These are phyloP conservation scores for Tetracladium marchalianum DNA, from an alignment of 495 filamentous ascomycete genomes.

Conservation along the genomic window DNA sequence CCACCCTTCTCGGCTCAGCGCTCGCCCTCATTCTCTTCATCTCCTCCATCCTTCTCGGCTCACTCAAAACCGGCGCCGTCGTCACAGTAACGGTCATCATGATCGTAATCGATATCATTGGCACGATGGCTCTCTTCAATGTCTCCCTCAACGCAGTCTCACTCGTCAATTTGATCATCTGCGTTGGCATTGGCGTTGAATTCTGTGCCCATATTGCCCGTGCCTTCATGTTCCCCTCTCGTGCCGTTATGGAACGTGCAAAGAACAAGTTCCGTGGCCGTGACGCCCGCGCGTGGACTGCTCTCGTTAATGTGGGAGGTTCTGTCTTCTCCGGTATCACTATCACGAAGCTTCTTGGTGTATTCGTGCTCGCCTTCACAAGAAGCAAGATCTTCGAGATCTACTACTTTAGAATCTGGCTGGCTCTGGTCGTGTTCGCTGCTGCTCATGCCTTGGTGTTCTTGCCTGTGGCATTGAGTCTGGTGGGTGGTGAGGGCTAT, in stretches of 20 bases:
- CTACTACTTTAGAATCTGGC: conserved; percentile 96
- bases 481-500: conserved; percentile 82
- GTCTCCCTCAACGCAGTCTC: conserved; percentile 95
- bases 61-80: conserved; percentile 67
- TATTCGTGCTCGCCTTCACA: conserved; percentile 88
- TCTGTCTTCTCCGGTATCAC: conserved; percentile 95
- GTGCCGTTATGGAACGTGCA: conserved; percentile 64
- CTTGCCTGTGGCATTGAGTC: conserved; percentile 79
- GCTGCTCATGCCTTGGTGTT: conserved; percentile 83
- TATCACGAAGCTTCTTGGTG: conserved; percentile 86
- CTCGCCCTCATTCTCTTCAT: conserved; percentile 74
- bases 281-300: conserved; percentile 83
- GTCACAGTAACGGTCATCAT: conserved; percentile 80
- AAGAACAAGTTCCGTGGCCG: conserved; percentile 58
- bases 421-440: conserved; percentile 83
- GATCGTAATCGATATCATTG: conserved; percentile 91
- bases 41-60: conserved; percentile 71
- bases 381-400: conserved; percentile 98
- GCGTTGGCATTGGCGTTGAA: conserved; percentile 89
- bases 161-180: conserved; percentile 95
- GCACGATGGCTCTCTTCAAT: conserved; percentile 78
- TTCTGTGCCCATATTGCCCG: conserved; percentile 96
- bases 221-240: conserved; percentile 87
- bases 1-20: conserved; percentile 68
- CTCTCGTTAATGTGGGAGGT: conserved; percentile 84